phyloP scores from a whole-genome alignment of 2,329 filamentous ascomycete species.

The Exophiala oligosperma region DNA sequence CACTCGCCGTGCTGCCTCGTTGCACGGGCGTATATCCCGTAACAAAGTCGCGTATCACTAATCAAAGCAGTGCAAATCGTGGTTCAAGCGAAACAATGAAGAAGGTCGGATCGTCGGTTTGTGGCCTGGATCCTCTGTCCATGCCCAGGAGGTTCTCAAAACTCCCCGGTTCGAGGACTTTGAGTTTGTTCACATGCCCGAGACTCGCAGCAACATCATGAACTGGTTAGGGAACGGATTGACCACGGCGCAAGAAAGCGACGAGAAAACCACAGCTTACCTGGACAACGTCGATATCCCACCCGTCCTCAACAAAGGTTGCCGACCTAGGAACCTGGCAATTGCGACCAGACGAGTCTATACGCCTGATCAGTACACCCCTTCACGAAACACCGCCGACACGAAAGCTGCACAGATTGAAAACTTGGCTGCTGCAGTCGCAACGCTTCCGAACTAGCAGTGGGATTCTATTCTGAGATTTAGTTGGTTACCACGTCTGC shows the following conservation, averaged over 20 bases:
- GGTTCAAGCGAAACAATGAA: slow-evolving; percentile 68
- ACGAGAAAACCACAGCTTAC: slow-evolving; percentile 12
- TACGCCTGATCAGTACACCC: background rate
- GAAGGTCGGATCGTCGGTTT: slow-evolving; percentile 66
- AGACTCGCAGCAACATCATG: background rate
- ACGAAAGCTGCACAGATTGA: background rate
- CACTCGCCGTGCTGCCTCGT: background rate
- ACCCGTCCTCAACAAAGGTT: slow-evolving; percentile 1
- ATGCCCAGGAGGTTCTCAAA: slow-evolving; percentile 59
- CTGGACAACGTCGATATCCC: slow-evolving; percentile 15
- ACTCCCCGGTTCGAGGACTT: slow-evolving; percentile 62
- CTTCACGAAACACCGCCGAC: background rate
- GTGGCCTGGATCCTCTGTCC: slow-evolving; percentile 68
- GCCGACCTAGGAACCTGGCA: background rate
- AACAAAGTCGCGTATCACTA: slow-evolving; percentile 44
- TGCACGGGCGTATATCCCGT: background rate
- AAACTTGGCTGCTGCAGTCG: background rate
- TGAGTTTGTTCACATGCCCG: slow-evolving; percentile 48
- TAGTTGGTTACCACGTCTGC: too few species aligned
- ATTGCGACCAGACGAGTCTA: background rate
- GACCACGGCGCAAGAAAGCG: slow-evolving; percentile 5
- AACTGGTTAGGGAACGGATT: slow-evolving; percentile 15
- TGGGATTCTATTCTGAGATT: background rate
- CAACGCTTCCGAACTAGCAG: background rate
- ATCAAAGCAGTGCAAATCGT: slow-evolving; percentile 60